Percentiles rank a stretch among this genome's conserved stretches.
phyloP scores from a whole-genome alignment of 371 early-diverging fungal species.

The Mortierella sp. region DNA sequence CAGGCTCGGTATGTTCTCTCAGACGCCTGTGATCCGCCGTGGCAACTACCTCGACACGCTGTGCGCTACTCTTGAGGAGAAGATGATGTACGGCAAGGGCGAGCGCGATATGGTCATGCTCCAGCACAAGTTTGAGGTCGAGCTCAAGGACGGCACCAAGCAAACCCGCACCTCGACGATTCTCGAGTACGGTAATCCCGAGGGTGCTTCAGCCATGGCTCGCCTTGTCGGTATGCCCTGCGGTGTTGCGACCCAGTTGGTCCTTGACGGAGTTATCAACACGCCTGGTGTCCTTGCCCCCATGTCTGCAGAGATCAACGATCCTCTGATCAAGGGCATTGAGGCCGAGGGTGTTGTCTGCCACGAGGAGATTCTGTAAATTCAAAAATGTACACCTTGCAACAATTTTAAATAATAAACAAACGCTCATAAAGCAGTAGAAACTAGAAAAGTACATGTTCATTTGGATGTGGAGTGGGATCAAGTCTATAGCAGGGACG shows the following conservation, averaged over 20 bases:
- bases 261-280: constrained; percentile 84
- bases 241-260: constrained; percentile 94
- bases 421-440: neutral
- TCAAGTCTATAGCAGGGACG: neutral
- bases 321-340: constrained; percentile 89
- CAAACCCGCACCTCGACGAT: constrained; percentile 93
- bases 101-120: constrained; percentile 98
- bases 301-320: constrained; percentile 88
- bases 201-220: constrained; percentile 95
- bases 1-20: constrained; percentile 87
- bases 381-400: constrained; percentile 19
- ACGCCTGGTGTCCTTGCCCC: constrained; percentile 94
- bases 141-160: constrained; percentile 81
- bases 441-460: neutral
- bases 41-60: constrained; percentile 93
- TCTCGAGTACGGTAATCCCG: constrained; percentile 92
- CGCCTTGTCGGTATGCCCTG: constrained; percentile 98
- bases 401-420: neutral
- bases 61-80: constrained; percentile 94
- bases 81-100: constrained; percentile 90
- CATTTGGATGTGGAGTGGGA: neutral
- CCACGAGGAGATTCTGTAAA: constrained; percentile 85
- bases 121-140: constrained; percentile 96
- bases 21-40: constrained; percentile 70
- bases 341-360: constrained; percentile 91